Evolutionary conservation across 345 rosid species (phyloP).

Genomic region (Cardamine occulta): DNA sequence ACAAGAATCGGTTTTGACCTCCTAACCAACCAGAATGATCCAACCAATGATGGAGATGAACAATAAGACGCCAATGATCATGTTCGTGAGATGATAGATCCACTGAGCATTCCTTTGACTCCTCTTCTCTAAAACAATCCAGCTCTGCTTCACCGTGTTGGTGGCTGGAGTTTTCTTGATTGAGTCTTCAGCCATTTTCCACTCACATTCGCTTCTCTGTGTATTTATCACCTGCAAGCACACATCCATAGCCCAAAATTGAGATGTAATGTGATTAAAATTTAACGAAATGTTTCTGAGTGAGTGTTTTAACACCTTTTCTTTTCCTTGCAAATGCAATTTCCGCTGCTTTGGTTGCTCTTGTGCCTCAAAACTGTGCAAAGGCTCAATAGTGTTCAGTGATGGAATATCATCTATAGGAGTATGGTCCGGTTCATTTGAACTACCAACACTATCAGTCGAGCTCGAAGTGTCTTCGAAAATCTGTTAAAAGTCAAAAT

Average conservation of each 20-base stretch:
- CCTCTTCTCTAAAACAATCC: slow-evolving; percentile 27
- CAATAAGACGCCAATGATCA: slow-evolving; percentile 32
- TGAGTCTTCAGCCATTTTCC: slow-evolving; percentile 34
- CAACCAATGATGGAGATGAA: slow-evolving; percentile 31
- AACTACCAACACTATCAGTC: slow-evolving; percentile 29
- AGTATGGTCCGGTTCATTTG: slow-evolving; percentile 3
- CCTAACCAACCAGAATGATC: slow-evolving; percentile 27
- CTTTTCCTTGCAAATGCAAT: not conserved
- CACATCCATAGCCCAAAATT: no score
- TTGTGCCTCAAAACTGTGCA: not conserved
- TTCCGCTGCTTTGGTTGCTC: slow-evolving; percentile 29
- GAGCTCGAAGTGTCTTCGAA: slow-evolving; percentile 29
- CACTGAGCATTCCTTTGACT: slow-evolving; percentile 12
- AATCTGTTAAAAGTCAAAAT: slow-evolving; percentile 14
- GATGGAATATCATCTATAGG: no score
- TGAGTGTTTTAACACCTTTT: slow-evolving; percentile 21
- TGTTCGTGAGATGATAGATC: slow-evolving; percentile 32
- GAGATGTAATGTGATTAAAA: not conserved
- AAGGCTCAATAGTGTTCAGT: not conserved
- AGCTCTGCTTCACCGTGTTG: slow-evolving; percentile 27
- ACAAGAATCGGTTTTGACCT: slow-evolving; percentile 11
- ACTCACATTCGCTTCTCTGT: slow-evolving; percentile 11
- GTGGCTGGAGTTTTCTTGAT: no score
- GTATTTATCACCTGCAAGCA: slow-evolving; percentile 29
- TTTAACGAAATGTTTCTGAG: not conserved